Base-by-base conservation (phyloP, 805 yeast species). In the Ogataea degrootiae region DNA sequence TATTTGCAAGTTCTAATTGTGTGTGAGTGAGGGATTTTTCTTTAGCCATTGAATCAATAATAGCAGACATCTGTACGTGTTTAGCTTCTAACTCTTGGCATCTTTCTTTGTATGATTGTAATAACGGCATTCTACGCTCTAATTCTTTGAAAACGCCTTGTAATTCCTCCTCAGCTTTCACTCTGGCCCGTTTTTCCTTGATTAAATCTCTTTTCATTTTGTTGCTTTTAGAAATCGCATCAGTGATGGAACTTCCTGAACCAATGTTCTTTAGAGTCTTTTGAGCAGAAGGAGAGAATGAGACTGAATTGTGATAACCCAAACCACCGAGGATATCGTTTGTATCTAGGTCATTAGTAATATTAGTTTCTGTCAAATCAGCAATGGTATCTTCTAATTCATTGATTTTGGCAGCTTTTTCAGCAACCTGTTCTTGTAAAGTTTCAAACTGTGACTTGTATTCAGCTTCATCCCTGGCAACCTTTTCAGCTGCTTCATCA, bases 91-190 rank as follows among this genome's bases (percentile, higher is more conserved):
- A 57, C 43, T 73, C 63, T 53, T 71, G 61, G 55, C 89, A 73
- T 65, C 77, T 78, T 46, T 76, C 79, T 66, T 74, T 82, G 56
- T 82, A 85, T 44, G 82, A 83, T 67, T 71, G 78, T 41, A 92
- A 75, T 2, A 83, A 70, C 0, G 98, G 97, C 46, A 87, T 82
- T 58, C 86, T 83, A 31, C 77, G 73, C 57, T 89, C 95, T 51
- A 91, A 70, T 63, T 90, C 97, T 17, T 74, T 72, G 33, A 90
- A 80, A 54, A 92, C 82, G 1, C 74, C 71, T 55, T 85, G 84
- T 48, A 91, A 71, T 63, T 88, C 92, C 34, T 71, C 65, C 46
- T 90, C 86, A 49, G 92, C 72, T 46, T 77, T 75, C 48, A 80
- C 82, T 55, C 87, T 88, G 44, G 85, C 84, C 16, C 83, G 74